A percentile compares a stretch with the other conserved stretches of the same genome.
These are phyloP conservation scores for Colletotrichum ledebouriae DNA, from an alignment of 2,329 filamentous ascomycete species.

Conservation along the genomic window DNA sequence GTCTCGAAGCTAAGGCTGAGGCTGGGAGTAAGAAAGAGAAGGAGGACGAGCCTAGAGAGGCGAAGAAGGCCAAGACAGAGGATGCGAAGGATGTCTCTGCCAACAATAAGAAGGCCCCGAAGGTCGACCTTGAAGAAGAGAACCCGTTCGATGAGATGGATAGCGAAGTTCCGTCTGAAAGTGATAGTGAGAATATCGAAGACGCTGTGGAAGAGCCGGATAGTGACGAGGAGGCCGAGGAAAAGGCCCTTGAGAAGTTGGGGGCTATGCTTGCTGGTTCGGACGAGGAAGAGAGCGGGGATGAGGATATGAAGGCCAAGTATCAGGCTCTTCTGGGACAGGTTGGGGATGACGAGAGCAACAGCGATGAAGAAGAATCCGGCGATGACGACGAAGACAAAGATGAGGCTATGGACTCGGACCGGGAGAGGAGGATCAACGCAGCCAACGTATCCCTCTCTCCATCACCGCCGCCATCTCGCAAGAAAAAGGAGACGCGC, in stretches of 20 bases:
- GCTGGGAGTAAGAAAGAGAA: slow-evolving; percentile 49
- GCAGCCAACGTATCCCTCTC: slow-evolving; percentile 47
- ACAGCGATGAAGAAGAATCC: slow-evolving; percentile 46
- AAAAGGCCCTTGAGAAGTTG: slow-evolving; percentile 58
- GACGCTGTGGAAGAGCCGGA: slow-evolving; percentile 50
- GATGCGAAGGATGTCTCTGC: slow-evolving; percentile 42
- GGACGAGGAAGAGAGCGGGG: slow-evolving; percentile 55
- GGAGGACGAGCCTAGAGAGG: slow-evolving; percentile 48
- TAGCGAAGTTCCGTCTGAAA: slow-evolving; percentile 42
- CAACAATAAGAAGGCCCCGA: slow-evolving; percentile 48
- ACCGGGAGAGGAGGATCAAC: slow-evolving; percentile 46
- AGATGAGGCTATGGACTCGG: slow-evolving; percentile 43
- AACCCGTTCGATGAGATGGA: slow-evolving; percentile 45
- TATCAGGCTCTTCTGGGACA: slow-evolving; percentile 61
- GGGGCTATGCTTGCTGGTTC: slow-evolving; percentile 61
- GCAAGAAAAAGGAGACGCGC: slow-evolving; percentile 51
- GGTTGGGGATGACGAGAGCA: slow-evolving; percentile 58
- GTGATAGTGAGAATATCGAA: slow-evolving; percentile 31
- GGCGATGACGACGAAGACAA: slow-evolving; percentile 49
- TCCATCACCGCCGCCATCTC: slow-evolving; percentile 50
- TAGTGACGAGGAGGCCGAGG: slow-evolving; percentile 48
- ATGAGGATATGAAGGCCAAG: slow-evolving; percentile 56
- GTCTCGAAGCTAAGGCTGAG: slow-evolving; percentile 47
- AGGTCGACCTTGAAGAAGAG: slow-evolving; percentile 43
- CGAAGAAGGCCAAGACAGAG: slow-evolving; percentile 47